A percentile compares a stretch with the other conserved stretches of the same genome.
Conservation (phyloP, 2,329 filamentous ascomycete genomes). For the Thermomyces lanuginosus region DNA sequence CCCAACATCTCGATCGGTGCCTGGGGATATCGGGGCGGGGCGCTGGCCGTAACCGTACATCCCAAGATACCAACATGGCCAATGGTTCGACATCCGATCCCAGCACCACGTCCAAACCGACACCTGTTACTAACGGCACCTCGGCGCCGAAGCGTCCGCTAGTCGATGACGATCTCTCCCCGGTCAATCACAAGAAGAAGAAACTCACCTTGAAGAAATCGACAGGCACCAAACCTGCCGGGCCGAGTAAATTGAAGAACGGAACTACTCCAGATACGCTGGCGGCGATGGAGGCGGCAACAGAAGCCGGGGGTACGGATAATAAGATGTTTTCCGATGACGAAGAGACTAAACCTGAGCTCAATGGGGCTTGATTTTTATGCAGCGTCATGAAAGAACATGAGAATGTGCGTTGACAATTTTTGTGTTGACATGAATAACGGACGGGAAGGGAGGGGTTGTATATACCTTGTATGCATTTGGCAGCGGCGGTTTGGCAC, state of each 20-base stretch:
- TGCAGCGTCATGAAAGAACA: too few relatives aligned
- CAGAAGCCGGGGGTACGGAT: too few relatives aligned
- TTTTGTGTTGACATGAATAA: too few relatives aligned
- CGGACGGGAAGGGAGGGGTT: too few relatives aligned
- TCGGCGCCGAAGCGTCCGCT: slow-evolving; percentile 22
- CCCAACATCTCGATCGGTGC: slow-evolving; percentile 46
- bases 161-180: slow-evolving; percentile 27
- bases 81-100: too few relatives aligned
- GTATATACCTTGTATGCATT: too few relatives aligned
- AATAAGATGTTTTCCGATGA: too few relatives aligned
- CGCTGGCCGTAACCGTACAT: slow-evolving; percentile 30
- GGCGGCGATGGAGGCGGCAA: slow-evolving; percentile 13
- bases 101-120: too few relatives aligned
- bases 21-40: slow-evolving; percentile 40
- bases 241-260: slow-evolving; percentile 26
- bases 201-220: slow-evolving; percentile 21
- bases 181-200: slow-evolving; percentile 34
- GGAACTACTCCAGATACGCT: slow-evolving; percentile 22
- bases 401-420: too few relatives aligned
- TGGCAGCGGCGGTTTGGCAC: too few relatives aligned
- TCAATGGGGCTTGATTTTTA: too few relatives aligned
- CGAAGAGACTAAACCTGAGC: too few relatives aligned
- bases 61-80: slow-evolving; percentile 25
- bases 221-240: slow-evolving; percentile 20
- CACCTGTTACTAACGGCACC: slow-evolving; percentile 6